Evolutionary conservation across 176 grass and related monocot genomes (phyloP), one percentile per base, ranked within the genome.

Genomic region (Oryza coarctata): DNA sequence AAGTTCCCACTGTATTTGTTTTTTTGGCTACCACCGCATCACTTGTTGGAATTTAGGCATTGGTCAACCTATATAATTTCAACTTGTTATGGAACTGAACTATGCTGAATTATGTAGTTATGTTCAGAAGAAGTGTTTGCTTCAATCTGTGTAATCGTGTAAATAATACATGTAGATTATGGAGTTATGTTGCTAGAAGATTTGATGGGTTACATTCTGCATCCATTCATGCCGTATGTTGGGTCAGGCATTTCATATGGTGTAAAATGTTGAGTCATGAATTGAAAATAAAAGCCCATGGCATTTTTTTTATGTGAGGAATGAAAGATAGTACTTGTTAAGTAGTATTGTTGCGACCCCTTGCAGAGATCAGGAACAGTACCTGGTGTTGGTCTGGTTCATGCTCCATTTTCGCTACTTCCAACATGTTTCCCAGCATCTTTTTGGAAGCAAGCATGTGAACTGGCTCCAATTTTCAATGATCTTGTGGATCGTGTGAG

Each of bases 401-500:
- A 98, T 63, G 95, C 95, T 29, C 95, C 95, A 14, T 80, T 98
- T 83, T 49, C 92, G 12, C 75, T 98, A 43, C 66, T 92, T 15
- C 95, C 95, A 1, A 83, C 87, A 44, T 26, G 12, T 12, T 82
- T 98, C 73, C 90, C 95, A 18, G 70, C 34, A 25, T 70, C 73
- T 7, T 84, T 85, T 36, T 98, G 86, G 86, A 89, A 89, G 58
- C 92, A 98, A 76, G 95, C 92, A 12, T 91, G 90, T 23, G 95
- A 94, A 22, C 40, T 98, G 71, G 92, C 92, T 65, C 90, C 92
- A 34, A 89, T 94, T 66, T 94, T 98, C 78, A 98, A 93, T 79
- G 92, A 94, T 63, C 84, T 98, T 50, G 95, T 94, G 5, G 95
- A 98, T 87, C 90, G 95, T 63, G 90, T 94, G 60, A 98, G 95